A percentile compares a stretch with the other conserved stretches of the same genome.
phyloP scores from a whole-genome alignment of 441 rosid species.

The Erodium texanum region DNA sequence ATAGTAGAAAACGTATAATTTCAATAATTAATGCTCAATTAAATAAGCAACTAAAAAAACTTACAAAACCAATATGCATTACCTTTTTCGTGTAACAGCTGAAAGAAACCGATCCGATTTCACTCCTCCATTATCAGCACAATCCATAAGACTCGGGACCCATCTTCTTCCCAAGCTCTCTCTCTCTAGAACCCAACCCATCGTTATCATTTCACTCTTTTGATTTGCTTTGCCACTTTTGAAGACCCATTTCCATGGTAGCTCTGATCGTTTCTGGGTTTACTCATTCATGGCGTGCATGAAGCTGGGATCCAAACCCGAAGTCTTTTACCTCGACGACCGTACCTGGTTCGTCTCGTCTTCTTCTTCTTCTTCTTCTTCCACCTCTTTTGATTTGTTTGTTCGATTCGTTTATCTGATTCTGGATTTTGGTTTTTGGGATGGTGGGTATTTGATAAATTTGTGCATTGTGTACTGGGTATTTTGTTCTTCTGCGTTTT shows the following conservation, averaged over 20 bases:
- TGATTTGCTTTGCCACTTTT: too few relatives aligned
- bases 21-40: neutral
- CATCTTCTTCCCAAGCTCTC: too few relatives aligned
- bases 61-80: neutral
- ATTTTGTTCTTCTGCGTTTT: too few relatives aligned
- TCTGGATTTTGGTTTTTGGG: neutral
- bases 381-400: too few relatives aligned
- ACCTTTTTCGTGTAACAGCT: slow-evolving; percentile 19
- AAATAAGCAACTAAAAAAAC: neutral
- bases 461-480: neutral
- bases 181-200: neutral
- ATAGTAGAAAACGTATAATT: neutral
- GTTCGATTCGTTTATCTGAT: too few relatives aligned
- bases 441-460: neutral
- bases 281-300: slow-evolving; percentile 52
- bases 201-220: neutral
- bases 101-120: slow-evolving; percentile 23
- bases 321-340: slow-evolving; percentile 59
- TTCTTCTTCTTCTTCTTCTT: too few relatives aligned
- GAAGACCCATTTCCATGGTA: slow-evolving; percentile 10
- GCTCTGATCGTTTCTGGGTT: slow-evolving; percentile 8
- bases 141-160: slow-evolving; percentile 34
- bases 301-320: slow-evolving; percentile 91
- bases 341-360: slow-evolving; percentile 46
- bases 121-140: slow-evolving; percentile 39